phyloP scores from a whole-genome alignment of 306 rosid species.

The Adenanthera pavonina region DNA sequence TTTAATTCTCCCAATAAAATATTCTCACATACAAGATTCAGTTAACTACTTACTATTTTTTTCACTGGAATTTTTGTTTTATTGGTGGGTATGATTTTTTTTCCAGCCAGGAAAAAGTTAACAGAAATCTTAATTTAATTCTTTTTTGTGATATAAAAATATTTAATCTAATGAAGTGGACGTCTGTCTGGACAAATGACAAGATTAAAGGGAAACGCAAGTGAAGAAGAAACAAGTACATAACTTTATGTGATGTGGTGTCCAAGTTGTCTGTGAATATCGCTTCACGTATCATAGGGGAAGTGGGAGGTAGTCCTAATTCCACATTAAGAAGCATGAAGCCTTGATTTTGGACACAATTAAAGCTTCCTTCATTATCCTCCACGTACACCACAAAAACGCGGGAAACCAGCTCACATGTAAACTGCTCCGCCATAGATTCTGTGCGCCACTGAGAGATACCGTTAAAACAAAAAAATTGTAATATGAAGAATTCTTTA shows the following conservation, averaged over 20 bases:
- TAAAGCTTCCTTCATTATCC: neutral
- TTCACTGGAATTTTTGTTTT: too few relatives aligned
- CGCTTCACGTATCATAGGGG: neutral
- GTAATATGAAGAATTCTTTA: too few relatives aligned
- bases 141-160: neutral
- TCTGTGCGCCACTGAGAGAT: neutral
- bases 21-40: too few relatives aligned
- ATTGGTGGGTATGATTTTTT: too few relatives aligned
- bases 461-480: neutral
- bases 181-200: neutral
- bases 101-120: too few relatives aligned
- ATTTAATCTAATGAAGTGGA: neutral
- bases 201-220: neutral
- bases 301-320: neutral
- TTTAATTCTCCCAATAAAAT: too few relatives aligned
- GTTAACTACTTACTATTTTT: too few relatives aligned
- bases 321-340: neutral
- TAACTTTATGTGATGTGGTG: neutral
- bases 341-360: neutral
- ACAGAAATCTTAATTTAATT: too few relatives aligned
- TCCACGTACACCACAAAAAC: neutral
- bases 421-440: neutral
- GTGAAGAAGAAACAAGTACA: neutral
- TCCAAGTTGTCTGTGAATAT: neutral
- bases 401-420: neutral